These are phyloP conservation scores for Calonectria pteridis DNA, from an alignment of 2,329 filamentous ascomycete species.

Conservation along the genomic window DNA sequence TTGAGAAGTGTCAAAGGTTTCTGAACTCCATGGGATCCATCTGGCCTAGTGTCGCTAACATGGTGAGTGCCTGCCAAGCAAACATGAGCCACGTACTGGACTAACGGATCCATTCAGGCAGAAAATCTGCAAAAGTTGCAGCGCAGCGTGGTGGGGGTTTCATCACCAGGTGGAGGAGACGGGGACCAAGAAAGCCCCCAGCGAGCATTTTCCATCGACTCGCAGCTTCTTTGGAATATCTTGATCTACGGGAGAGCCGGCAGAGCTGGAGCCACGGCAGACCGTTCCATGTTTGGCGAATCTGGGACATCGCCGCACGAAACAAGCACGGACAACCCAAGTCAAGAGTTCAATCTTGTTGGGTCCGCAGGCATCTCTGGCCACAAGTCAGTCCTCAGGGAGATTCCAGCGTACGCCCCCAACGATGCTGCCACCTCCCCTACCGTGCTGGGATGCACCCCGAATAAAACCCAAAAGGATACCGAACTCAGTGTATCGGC, in stretches of 20 bases:
- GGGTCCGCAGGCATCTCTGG: constrained; percentile 54
- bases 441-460: background rate
- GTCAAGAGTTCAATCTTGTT: constrained; percentile 48
- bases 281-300: constrained; percentile 41
- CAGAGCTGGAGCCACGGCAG: constrained; percentile 32
- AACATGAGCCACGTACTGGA: background rate
- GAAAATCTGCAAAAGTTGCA: constrained; percentile 47
- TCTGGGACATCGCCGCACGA: constrained; percentile 18
- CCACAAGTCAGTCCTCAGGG: constrained; percentile 49
- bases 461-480: background rate
- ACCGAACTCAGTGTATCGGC: background rate
- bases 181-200: background rate
- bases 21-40: constrained; percentile 38
- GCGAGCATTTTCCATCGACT: constrained; percentile 47
- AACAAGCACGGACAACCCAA: background rate
- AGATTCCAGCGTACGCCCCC: constrained; percentile 51
- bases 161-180: background rate
- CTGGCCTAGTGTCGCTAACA: constrained; percentile 42
- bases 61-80: constrained; percentile 32
- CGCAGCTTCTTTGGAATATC: constrained; percentile 51
- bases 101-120: constrained; percentile 27
- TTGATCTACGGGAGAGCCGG: constrained; percentile 52
- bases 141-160: constrained; percentile 45
- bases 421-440: constrained; percentile 36
- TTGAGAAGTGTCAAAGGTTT: constrained; percentile 46